Conservation (phyloP, 306 rosid species). For the Cicer arietinum region DNA sequence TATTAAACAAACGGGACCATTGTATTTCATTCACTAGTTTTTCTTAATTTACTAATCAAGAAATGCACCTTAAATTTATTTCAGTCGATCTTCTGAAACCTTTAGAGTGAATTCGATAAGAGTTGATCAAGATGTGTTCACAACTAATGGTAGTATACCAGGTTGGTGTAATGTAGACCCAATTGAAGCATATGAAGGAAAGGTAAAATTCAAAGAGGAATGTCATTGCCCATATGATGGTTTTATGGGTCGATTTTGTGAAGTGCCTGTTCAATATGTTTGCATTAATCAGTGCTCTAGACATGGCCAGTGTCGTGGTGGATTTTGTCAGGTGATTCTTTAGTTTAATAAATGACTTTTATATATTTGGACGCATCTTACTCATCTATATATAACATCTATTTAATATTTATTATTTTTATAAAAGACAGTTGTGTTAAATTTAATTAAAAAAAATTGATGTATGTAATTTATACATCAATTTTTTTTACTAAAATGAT, state of each 20-base stretch:
- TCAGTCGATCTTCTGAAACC: slow-evolving; percentile 72
- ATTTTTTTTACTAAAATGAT: too few species aligned
- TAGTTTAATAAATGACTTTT: slow-evolving; percentile 3
- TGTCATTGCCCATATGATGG: slow-evolving; percentile 94
- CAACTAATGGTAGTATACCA: slow-evolving; percentile 70
- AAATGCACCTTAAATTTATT: slow-evolving; percentile 42
- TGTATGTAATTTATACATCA: too few species aligned
- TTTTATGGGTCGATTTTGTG: slow-evolving; percentile 75
- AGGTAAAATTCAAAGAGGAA: slow-evolving; percentile 74
- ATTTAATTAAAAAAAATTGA: too few species aligned
- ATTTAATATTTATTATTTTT: too few species aligned
- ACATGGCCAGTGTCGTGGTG: slow-evolving; percentile 87
- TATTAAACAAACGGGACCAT: too few species aligned
- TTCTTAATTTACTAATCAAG: slow-evolving; percentile 28
- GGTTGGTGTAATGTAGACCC: slow-evolving; percentile 99
- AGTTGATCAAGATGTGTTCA: slow-evolving; percentile 74
- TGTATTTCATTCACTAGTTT: slow-evolving; percentile 38
- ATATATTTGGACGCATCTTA: too few species aligned
- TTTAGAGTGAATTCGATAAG: slow-evolving; percentile 69
- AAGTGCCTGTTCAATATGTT: slow-evolving; percentile 71
- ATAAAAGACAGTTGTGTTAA: too few species aligned
- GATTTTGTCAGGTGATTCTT: slow-evolving; percentile 81
- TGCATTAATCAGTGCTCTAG: slow-evolving; percentile 95
- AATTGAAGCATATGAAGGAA: slow-evolving; percentile 73
- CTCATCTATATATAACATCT: too few species aligned